Base-by-base conservation (phyloP, 257 asterid genomes). In the Salvia miltiorrhiza region DNA sequence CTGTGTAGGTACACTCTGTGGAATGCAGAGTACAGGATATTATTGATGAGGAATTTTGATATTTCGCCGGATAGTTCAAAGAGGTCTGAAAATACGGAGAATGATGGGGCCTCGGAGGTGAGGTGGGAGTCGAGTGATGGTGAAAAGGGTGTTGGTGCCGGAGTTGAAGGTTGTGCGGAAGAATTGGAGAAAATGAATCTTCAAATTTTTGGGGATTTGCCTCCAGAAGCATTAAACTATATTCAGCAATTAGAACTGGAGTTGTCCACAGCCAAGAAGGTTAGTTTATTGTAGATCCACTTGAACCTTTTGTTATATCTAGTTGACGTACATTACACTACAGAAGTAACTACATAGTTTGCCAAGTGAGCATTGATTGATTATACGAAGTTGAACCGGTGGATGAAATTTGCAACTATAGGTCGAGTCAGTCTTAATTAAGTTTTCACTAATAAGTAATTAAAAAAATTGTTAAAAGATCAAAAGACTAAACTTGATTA, bases 1-100 rank as follows among this genome's bases (percentile, higher is more conserved):
- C 11, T 28, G 13, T 49, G 33, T 73, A 94, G 99, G 80, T 94
- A 94, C 74, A 94, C 99, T 13, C 73, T 94, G 75, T 94, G 99
- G 99, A 94, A 94, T 78, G 96, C 97, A 44, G 99, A 94, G 86
- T 94, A 94, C 68, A 79, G 99, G 66, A 81, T 89, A 53, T 85
- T 91, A 2, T 67, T 94, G 97, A 89, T 83, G 92, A 83, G 95
- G 88, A 94, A 91, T 63, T 87, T 85, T 33, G 92, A 88, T 52
- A 69, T 88, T 19, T 76, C 91, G 0, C 73, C 77, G 0, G 84
- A 85, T 72, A 65, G 72, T 52, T 62, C 73, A 0, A 47, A 67
- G 69, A 54, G 75, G 55, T 49, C 73, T 0, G 70, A 50, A 37
- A 65, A 41, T 50, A 43, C 19, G 9, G 86, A 77, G 48, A 39